phyloP scores from a whole-genome alignment of 2,329 filamentous ascomycete species.

The Cladosporium sp. region DNA sequence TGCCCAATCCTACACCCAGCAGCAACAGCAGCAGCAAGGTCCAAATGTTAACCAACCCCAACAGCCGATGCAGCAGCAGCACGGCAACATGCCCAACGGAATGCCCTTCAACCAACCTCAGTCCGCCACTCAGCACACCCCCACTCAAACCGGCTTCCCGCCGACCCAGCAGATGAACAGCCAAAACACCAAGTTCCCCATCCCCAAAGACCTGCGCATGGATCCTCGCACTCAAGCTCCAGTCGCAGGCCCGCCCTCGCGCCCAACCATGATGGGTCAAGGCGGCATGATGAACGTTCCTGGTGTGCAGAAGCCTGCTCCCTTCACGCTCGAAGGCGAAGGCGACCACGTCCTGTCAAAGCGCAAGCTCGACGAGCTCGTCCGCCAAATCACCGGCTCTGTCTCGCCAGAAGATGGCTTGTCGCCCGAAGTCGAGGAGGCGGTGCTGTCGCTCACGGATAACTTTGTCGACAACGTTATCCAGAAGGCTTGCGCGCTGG shows the following conservation, averaged over 20 bases:
- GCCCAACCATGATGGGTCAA: slow-evolving; percentile 85
- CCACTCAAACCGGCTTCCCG: slow-evolving; percentile 20
- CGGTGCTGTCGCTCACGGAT: slow-evolving; percentile 84
- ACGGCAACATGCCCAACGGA: slow-evolving; percentile 31
- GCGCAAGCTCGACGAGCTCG: slow-evolving; percentile 94
- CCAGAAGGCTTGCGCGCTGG: slow-evolving; percentile 81
- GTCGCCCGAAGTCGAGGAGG: slow-evolving; percentile 95
- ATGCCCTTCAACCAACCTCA: slow-evolving; percentile 24
- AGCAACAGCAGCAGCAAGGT: slow-evolving; percentile 18
- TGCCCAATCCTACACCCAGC: slow-evolving; percentile 27
- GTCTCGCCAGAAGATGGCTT: slow-evolving; percentile 68
- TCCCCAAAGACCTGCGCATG: slow-evolving; percentile 77
- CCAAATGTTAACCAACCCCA: slow-evolving; percentile 22
- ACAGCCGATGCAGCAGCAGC: slow-evolving; percentile 26
- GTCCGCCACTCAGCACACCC: slow-evolving; percentile 26
- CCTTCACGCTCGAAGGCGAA: slow-evolving; percentile 86
- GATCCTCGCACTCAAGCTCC: slow-evolving; percentile 72
- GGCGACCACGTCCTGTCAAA: slow-evolving; percentile 94
- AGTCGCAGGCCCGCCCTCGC: slow-evolving; percentile 68
- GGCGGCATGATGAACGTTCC: slow-evolving; percentile 86
- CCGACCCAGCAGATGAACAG: slow-evolving; percentile 27
- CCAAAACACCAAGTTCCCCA: slow-evolving; percentile 65
- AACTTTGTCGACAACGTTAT: slow-evolving; percentile 94
- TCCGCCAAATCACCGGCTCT: slow-evolving; percentile 87
- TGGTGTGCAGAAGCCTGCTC: slow-evolving; percentile 76